Evolutionary conservation across 2,329 filamentous ascomycete species (phyloP), one percentile per base, ranked within the genome.

Genomic region (Arthrobotrys musiformis): DNA sequence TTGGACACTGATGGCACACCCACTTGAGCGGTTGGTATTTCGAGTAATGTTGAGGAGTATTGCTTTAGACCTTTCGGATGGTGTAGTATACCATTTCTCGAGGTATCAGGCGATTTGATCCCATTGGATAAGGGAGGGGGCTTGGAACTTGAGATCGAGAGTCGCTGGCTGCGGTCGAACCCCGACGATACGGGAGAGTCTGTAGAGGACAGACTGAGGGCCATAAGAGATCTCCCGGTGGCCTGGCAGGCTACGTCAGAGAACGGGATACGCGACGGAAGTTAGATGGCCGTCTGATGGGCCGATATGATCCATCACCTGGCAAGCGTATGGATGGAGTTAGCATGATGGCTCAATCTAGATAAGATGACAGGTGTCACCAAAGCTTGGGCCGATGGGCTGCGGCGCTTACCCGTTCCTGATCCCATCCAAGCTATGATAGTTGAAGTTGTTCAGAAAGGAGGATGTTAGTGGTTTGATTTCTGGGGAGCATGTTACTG

Each of bases 281-380:
- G 70, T 63, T 44, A 50, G 37, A 54, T 69, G 72, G 56, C 72
- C 54, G 70, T 66, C 64, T 63, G 37, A 33, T 62, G 33, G 56
- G 63, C 72, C 56, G 30, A 66, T 66, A 62, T 61, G 64, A 77
- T 77, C 73, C 73, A 77, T 77, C 66, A 77, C 73, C 73, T 70
- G 19, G 19, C 7, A 40, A 46, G 56, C 6, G 30, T 19, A 56
- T 50, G 28, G 54, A 52, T 42, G 40, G n/a, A 30, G 28, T 60
- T 70, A 70, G 46, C 35, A 62, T 17, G 50, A 56, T 33, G 11
- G 13, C 9, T 56, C 22, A n/a, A 2, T 19, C 1, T 19, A n/a
- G 26, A 8, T 58, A 37, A 58, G 11, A 58, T 58, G 33, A 58
- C 54, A 58, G 33, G 54, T 58, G 54, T 58, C 54, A 26, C 33